Evolutionary conservation across 805 yeast genomes (phyloP), one percentile per base, ranked within the genome.

Genomic region (Sugiyamaella qingdaonensis): DNA sequence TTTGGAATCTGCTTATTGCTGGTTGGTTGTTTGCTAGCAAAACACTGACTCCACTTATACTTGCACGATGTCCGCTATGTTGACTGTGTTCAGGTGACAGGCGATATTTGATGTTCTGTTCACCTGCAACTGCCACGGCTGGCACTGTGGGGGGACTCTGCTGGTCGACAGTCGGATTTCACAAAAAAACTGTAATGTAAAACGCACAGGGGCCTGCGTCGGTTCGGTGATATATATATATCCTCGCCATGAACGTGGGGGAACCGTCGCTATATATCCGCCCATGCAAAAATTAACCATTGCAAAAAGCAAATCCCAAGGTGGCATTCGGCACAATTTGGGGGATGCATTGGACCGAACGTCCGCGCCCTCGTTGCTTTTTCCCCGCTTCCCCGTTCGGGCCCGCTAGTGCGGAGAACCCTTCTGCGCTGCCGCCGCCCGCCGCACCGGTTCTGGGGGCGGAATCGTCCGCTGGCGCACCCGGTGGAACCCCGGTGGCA

Each of bases 291-390:
- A 39, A 39, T 39, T 39, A 39, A 39, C 19, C 13, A 39, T 39
- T 16, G 19, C 13, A 39, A 39, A 39, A 39, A 39, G 43, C 16
- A 39, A 39, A 16, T 7, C 11, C 18, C 43, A 16, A n/a, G 24
- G 24, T 24, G 29, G 7, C 13, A 7, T 39, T 39, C 43, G 43
- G 43, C 24, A 39, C 9, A 39, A 39, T 34, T 39, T 39, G 19
- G 43, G 19, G 43, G 43, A 39, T 39, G 43, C 43, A 39, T 39
- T 39, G 9, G 19, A 39, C 43, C 43, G 43, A 39, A 14, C 43
- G 43, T 39, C 43, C 43, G 43, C 43, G 43, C 5, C 2, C 10
- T 3, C 21, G 16, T 39, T 11, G 21, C 13, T 19, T 39, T 39
- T 39, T 39, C 19, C 8, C 24, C 7, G 24, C 24, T 11, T 39